phyloP scores from a whole-genome alignment of 2,329 filamentous ascomycete species.

The Penicillium brasilianum region DNA sequence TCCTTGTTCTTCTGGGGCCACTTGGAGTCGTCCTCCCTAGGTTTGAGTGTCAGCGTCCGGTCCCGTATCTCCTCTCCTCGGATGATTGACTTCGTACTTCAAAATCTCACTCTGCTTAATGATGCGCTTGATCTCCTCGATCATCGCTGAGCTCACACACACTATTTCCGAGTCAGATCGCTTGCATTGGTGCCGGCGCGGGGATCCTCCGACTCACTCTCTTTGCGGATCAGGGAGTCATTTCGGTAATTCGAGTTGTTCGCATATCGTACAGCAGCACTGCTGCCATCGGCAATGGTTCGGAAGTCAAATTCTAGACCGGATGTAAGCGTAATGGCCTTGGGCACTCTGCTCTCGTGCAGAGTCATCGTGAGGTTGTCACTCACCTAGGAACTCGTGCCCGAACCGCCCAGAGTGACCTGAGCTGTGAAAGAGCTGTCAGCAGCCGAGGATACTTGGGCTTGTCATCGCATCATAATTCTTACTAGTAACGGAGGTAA shows the following conservation, averaged over 20 bases:
- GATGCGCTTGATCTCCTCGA: conserved; percentile 95
- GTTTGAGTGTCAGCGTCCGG: conserved; percentile 24
- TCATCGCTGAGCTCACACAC: conserved; percentile 89
- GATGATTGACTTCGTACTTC: conserved; percentile 67
- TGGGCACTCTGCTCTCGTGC: not conserved
- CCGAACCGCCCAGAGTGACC: conserved; percentile 97
- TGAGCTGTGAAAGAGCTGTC: conserved; percentile 66
- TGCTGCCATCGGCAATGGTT: conserved; percentile 87
- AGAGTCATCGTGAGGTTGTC: not conserved
- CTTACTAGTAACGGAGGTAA: conserved; percentile 97
- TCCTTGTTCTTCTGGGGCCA: conserved; percentile 99
- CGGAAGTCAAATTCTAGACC: conserved; percentile 89
- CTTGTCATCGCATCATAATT: conserved; percentile 25
- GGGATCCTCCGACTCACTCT: conserved; percentile 69
- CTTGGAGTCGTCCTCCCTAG: conserved; percentile 93
- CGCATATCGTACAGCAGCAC: conserved; percentile 92
- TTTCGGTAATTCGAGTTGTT: conserved; percentile 99
- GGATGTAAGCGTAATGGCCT: conserved; percentile 31
- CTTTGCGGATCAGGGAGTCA: conserved; percentile 97
- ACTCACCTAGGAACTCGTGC: conserved; percentile 91
- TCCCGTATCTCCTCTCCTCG: conserved; percentile 19
- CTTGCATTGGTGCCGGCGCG: not conserved
- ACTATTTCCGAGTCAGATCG: conserved; percentile 59
- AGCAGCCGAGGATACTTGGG: conserved; percentile 49
- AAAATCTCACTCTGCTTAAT: conserved; percentile 97